These are phyloP conservation scores for Populus hybrid DNA, from an alignment of 441 rosid genomes.

Conservation along the genomic window DNA sequence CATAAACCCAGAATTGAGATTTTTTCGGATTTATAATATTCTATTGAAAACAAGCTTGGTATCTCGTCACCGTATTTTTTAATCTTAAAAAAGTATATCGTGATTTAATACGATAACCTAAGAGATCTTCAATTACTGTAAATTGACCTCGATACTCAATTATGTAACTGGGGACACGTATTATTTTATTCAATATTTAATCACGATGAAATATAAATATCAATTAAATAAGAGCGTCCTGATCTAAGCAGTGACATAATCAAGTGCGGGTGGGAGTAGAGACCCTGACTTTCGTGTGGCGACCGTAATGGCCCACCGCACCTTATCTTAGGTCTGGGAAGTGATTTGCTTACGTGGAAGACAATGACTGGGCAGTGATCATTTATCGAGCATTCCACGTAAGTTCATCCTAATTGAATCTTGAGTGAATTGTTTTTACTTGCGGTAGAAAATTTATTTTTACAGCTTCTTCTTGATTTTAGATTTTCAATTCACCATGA, in stretches of 20 bases:
- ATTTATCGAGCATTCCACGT: background rate
- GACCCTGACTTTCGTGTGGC: background rate
- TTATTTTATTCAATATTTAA: too few relatives aligned
- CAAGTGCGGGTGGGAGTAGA: background rate
- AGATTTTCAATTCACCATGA: too few relatives aligned
- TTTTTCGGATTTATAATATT: too few relatives aligned
- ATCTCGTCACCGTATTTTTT: background rate
- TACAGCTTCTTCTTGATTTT: too few relatives aligned
- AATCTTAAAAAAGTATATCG: too few relatives aligned
- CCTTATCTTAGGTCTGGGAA: background rate
- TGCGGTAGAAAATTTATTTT: too few relatives aligned
- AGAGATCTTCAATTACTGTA: background rate
- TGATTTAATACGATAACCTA: too few relatives aligned
- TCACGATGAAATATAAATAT: background rate
- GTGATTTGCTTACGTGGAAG: background rate
- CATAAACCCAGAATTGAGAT: too few relatives aligned
- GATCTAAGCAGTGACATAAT: slow-evolving; percentile 28
- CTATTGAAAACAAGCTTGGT: too few relatives aligned
- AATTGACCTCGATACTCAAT: background rate
- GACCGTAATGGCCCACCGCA: background rate
- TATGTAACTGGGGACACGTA: too few relatives aligned
- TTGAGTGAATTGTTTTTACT: too few relatives aligned
- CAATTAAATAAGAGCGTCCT: background rate
- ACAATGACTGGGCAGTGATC: background rate
- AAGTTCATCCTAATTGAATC: too few relatives aligned